Evolutionary conservation across 352 stramenopile genomes (phyloP), one percentile per base, ranked within the genome.

Genomic region (Globisporangium heterothallicum): DNA sequence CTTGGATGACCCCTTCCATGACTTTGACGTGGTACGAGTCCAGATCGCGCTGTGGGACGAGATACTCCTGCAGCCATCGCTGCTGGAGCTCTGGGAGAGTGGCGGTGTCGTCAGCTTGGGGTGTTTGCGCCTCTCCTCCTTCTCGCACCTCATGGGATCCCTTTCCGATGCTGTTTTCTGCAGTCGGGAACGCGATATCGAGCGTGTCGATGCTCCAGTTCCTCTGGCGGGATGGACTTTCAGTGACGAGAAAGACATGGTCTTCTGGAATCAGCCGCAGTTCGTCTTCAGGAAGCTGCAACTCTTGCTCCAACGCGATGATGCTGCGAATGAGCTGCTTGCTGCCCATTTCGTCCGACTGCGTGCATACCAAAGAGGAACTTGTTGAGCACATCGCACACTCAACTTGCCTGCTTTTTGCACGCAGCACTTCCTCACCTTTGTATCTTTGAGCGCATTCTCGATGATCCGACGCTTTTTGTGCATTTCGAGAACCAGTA

Each of bases 391-490:
- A 41, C 25, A 21, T n/a, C n/a, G n/a, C n/a, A n/a, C n/a, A n/a
- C n/a, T n/a, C n/a, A n/a, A n/a, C n/a, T n/a, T n/a, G n/a, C n/a
- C n/a, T n/a, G n/a, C n/a, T n/a, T n/a, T n/a, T n/a, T n/a, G n/a
- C n/a, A n/a, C n/a, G n/a, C n/a, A n/a, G n/a, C n/a, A n/a, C n/a
- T n/a, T n/a, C n/a, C n/a, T n/a, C 24, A 69, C 63, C 58, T 74
- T 78, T 9, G 71, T 88, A 49, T 77, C 68, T 8, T 62, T 46
- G 42, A 84, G 60, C 14, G 71, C 54, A 47, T 66, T 69, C 44
- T 88, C 70, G 36, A 88, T 85, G 25, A 84, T 60, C 19, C 74
- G 62, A 14, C 74, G 73, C 56, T 86, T 88, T 50, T 73, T 81
- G 64, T 88, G 78, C 68, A 86, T 86, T 43, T 88, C 74, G 12